A percentile compares a stretch with the other conserved stretches of the same genome.
These are phyloP conservation scores for Crassisporium funariophilum DNA, from an alignment of 768 basidiomycete species.

Conservation along the genomic window DNA sequence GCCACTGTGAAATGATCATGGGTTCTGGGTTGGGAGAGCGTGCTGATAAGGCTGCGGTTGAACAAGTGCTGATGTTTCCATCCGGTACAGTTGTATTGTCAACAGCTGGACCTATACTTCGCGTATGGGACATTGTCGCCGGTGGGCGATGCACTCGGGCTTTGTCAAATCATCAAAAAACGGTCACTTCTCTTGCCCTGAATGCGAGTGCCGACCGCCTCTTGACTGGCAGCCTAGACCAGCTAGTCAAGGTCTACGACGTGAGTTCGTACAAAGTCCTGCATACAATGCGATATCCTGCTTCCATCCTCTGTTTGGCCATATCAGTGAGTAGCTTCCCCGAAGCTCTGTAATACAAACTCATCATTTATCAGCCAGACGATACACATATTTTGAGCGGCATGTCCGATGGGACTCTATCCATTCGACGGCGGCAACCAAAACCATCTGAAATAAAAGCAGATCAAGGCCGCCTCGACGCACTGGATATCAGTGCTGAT, in stretches of 20 bases:
- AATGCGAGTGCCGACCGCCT: conserved; percentile 75
- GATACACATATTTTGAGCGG: conserved; percentile 96
- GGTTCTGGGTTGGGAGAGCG: conserved; percentile 38
- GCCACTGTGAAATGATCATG: conserved; percentile 85
- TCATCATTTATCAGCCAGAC: conserved; percentile 67
- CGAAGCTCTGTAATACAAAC: conserved; percentile 10
- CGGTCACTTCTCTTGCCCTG: conserved; percentile 87
- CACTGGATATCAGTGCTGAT: conserved; percentile 15
- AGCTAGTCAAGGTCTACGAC: conserved; percentile 99
- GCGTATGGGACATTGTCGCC: conserved; percentile 93
- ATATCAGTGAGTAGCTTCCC: conserved; percentile 68
- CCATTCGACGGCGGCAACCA: conserved; percentile 85
- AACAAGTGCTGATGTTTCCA: conserved; percentile 91
- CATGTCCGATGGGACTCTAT: conserved; percentile 98
- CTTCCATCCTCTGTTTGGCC: conserved; percentile 86
- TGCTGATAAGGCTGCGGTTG: conserved; percentile 67
- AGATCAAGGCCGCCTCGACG: conserved; percentile 7
- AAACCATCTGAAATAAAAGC: conserved; percentile 58
- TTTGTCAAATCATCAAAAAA: conserved; percentile 97
- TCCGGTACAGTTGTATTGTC: conserved; percentile 86
- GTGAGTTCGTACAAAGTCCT: conserved; percentile 91
- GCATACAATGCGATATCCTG: conserved; percentile 98
- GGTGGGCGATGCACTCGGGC: conserved; percentile 89
- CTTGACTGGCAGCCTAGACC: conserved; percentile 89
- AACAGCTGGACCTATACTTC: conserved; percentile 87